Evolutionary conservation across 2,329 filamentous ascomycete genomes (phyloP).

Genomic region (Parasarocladium wereldwijsianum): DNA sequence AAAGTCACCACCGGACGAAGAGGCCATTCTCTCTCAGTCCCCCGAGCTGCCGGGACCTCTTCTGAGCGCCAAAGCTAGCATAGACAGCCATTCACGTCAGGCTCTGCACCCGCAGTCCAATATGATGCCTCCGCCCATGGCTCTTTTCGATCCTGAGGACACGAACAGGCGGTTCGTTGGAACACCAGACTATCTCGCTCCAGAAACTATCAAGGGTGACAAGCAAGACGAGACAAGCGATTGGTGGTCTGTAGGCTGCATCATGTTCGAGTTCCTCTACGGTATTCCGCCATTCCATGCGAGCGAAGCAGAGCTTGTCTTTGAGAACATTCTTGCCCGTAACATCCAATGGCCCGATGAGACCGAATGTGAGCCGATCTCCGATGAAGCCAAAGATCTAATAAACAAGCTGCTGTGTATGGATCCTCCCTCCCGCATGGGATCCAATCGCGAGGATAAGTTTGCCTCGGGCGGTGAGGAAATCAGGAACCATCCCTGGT

Average conservation of each 20-base stretch:
- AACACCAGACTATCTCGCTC: constrained; percentile 91
- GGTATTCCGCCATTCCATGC: constrained; percentile 92
- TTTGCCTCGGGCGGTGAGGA: constrained; percentile 76
- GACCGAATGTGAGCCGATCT: constrained; percentile 56
- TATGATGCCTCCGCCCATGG: constrained; percentile 85
- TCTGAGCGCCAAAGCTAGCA: constrained; percentile 14
- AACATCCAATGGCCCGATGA: constrained; percentile 88
- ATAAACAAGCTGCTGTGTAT: constrained; percentile 86
- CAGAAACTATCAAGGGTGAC: constrained; percentile 88
- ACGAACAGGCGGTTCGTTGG: constrained; percentile 88
- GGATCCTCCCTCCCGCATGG: constrained; percentile 68
- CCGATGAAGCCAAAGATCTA: constrained; percentile 78
- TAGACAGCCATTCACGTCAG: constrained; percentile 18
- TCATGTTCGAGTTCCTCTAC: constrained; percentile 90
- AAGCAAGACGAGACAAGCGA: constrained; percentile 97
- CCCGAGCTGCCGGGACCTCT: constrained; percentile 51
- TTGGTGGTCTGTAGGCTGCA: constrained; percentile 99
- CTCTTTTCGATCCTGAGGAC: constrained; percentile 89
- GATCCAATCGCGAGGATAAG: constrained; percentile 73
- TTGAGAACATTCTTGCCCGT: constrained; percentile 86
- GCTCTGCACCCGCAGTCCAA: constrained; percentile 31
- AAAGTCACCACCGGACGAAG: constrained; percentile 58
- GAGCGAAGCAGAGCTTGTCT: constrained; percentile 77
- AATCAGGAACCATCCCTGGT: constrained; percentile 83
- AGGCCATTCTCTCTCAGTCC: constrained; percentile 57